Evolutionary conservation across 352 stramenopile genomes (phyloP), one percentile per base, ranked within the genome.

Genomic region (Pythium folliculosum): DNA sequence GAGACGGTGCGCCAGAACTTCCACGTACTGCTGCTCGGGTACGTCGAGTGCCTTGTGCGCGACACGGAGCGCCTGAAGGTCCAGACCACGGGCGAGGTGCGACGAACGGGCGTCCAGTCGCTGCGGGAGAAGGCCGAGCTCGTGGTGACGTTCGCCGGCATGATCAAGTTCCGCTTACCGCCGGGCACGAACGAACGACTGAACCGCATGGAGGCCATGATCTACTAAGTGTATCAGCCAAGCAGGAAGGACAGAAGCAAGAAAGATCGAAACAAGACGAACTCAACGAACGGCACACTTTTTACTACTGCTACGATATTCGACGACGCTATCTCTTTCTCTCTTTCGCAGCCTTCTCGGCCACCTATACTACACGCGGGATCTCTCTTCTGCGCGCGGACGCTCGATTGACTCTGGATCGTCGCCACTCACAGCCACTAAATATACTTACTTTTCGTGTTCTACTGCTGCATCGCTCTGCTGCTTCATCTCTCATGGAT

Each of bases 191-290:
- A 93, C 66, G 88, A 94, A 65, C 82, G 86, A 30, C 69, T 96
- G 44, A 91, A 92, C 72, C 88, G 86, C 66, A 90, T 96, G 84
- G 88, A 96, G 60, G 76, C 78, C 63, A 95, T 95, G 86, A 95
- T 95, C 75, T 91, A 90, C 78, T 94, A 88, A 65, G 25, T 3
- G n/a, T 13, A 27, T 58, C 51, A 32, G 16, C 8, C 32, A 21
- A 5, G 30, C 22, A 37, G 19, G 14, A 47, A 3, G n/a, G 22
- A 19, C 9, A 22, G 51, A 30, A 22, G 19, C 44, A 27, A 30
- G 52, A 48, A 22, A 30, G 52, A 48, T 14, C 27, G 27, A 32
- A 32, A 32, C 27, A 32, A 32, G 27, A 32, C 27, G 27, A 2
- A 5, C 27, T 6, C 27, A 5, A 32, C 27, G 27, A 32, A 32